Evolutionary conservation across 2,329 filamentous ascomycete species (phyloP).

Genomic region (Aspergillus arachidicola): DNA sequence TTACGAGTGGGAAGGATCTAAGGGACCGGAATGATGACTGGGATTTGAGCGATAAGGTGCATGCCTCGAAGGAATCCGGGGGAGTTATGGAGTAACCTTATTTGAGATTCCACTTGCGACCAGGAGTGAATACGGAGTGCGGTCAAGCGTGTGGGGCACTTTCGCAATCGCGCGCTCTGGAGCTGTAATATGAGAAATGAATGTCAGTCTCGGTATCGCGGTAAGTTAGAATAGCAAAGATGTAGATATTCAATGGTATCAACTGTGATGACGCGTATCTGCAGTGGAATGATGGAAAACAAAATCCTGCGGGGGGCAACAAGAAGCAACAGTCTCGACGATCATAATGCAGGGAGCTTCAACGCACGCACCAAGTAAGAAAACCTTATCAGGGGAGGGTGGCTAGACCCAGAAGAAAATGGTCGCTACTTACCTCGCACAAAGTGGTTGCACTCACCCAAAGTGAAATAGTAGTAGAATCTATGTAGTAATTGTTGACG

Average conservation of each 20-base stretch:
- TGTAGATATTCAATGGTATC: background rate
- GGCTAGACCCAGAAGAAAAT: constrained; percentile 7
- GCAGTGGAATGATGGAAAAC: constrained; percentile 16
- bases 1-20: constrained; percentile 12
- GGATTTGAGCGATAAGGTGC: constrained; percentile 13
- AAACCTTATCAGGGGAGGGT: constrained; percentile 7
- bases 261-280: constrained; percentile 24
- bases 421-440: constrained; percentile 15
- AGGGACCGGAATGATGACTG: constrained; percentile 13
- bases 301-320: constrained; percentile 3
- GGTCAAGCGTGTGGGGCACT: constrained; percentile 9
- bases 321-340: constrained; percentile 18
- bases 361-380: constrained; percentile 8
- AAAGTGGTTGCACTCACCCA: constrained; percentile 12
- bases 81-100: constrained; percentile 5
- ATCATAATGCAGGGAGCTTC: constrained; percentile 24
- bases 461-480: background rate
- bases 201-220: constrained; percentile 4
- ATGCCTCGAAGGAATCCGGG: constrained; percentile 11
- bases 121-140: constrained; percentile 4
- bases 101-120: constrained; percentile 1
- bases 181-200: background rate
- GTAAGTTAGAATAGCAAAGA: constrained; percentile 9
- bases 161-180: background rate
- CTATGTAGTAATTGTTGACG: background rate